Evolutionary conservation across 2,329 filamentous ascomycete species (phyloP).

Genomic region (Colletotrichum sp.): DNA sequence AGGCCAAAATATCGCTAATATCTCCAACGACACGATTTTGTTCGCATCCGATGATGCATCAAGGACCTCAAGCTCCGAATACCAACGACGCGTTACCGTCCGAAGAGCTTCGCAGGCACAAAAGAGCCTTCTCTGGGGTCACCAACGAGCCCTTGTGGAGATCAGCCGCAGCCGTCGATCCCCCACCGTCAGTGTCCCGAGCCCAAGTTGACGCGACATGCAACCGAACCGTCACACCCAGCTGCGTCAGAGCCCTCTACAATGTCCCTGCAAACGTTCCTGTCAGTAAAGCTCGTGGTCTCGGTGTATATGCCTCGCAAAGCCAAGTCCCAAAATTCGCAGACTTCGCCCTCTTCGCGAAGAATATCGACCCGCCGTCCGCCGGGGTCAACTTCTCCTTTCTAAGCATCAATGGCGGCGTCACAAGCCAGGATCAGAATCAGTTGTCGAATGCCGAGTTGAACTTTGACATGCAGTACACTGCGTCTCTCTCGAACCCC

Average conservation of each 20-base stretch:
- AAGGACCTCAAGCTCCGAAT: neutral
- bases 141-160: neutral
- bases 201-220: constrained; percentile 29
- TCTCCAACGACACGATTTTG: constrained; percentile 47
- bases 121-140: neutral
- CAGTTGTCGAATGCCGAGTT: constrained; percentile 36
- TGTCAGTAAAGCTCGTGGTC: constrained; percentile 29
- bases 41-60: constrained; percentile 28
- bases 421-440: constrained; percentile 40
- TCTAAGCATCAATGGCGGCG: constrained; percentile 60
- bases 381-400: constrained; percentile 61
- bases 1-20: constrained; percentile 45
- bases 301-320: constrained; percentile 35
- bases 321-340: constrained; percentile 55
- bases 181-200: neutral
- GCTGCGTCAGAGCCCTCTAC: constrained; percentile 50
- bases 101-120: neutral
- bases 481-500: constrained; percentile 35
- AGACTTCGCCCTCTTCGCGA: constrained; percentile 63
- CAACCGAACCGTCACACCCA: constrained; percentile 44
- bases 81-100: accelerated
- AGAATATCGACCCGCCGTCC: constrained; percentile 55
- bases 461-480: constrained; percentile 42
- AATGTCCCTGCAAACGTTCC: constrained; percentile 42
- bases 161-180: neutral